These are phyloP conservation scores for Plasmodium billcollinsi DNA, from an alignment of 169 alveolate species.

Conservation along the genomic window DNA sequence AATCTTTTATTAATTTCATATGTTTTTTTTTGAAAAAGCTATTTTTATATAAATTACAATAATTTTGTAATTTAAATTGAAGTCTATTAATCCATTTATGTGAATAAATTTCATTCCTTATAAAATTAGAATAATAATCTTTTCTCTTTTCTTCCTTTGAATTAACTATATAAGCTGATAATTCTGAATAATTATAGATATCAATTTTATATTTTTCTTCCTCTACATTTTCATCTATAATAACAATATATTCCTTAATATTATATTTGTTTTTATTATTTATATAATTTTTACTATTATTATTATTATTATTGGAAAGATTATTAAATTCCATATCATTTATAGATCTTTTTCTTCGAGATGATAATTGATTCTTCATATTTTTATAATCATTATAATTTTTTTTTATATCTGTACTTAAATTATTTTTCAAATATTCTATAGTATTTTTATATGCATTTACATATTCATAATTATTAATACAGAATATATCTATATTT, in stretches of 20 bases:
- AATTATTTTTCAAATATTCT: conserved; percentile 36
- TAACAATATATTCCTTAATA: conserved; percentile 63
- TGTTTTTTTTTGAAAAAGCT: conserved; percentile 55
- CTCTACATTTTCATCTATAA: conserved; percentile 56
- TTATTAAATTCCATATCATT: neutral
- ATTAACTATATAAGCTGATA: conserved; percentile 62
- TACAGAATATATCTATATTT: conserved; percentile 58
- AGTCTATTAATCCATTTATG: conserved; percentile 68
- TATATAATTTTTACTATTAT: conserved; percentile 14
- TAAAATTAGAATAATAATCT: conserved; percentile 61
- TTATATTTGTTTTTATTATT: conserved; percentile 24
- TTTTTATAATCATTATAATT: conserved; percentile 25
- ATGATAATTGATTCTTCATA: conserved; percentile 7
- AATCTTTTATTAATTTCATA: conserved; percentile 20
- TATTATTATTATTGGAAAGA: neutral
- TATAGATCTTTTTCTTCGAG: neutral
- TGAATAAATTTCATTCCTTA: conserved; percentile 73
- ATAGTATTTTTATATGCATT: conserved; percentile 66
- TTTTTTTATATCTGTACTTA: conserved; percentile 33
- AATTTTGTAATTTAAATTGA: conserved; percentile 57
- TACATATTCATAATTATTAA: conserved; percentile 66
- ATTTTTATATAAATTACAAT: conserved; percentile 45
- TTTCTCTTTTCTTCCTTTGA: conserved; percentile 74
- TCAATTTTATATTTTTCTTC: conserved; percentile 61
- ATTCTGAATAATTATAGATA: conserved; percentile 57